Evolutionary conservation across 2,329 filamentous ascomycete genomes (phyloP), one percentile per base, ranked within the genome.

Genomic region (Penicillium polonicum): DNA sequence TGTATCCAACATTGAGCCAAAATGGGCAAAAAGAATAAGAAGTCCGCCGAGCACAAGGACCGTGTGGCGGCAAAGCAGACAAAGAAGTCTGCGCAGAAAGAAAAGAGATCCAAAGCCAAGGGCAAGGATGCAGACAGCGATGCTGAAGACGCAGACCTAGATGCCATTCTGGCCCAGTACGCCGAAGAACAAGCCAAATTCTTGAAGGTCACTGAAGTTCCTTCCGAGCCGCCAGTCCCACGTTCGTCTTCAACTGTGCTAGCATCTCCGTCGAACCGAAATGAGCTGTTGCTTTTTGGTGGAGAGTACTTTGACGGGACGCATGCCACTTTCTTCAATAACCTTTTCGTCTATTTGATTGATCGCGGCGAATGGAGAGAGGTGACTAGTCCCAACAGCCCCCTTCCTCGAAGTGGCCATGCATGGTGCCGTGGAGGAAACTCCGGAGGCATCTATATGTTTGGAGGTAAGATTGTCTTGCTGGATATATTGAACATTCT

Each of bases 221-320:
- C 88, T 25, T 84, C 83, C 43, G 84, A 79, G 3, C 89, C 92
- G 19, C 94, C 94, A 1, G 85, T 86, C 53, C 85, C 92, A 23
- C 86, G 94, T 52, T 86, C 89, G 23, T 93, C 92, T 7, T 85
- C 91, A 8, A 91, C 90, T 0, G 79, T 99, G 58, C 83, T 97
- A 65, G 91, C 91, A 21, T 93, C 89, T 39, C 94, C 94, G 1
- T 85, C 88, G 33, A 93, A 95, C 76, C 85, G 84, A 68, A 95
- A 94, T 75, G 92, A 95, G 72, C 78, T 99, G 56, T 87, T 97
- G 64, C 79, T 97, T 5, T 99, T 95, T 74, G 94, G 93, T 17
- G 94, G 94, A 64, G 94, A 99, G 79, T 95, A 92, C 71, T 97
- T 91, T 78, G 96, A 97, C 76, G 94, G 94, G 5, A 89, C 90